These are phyloP conservation scores for Vitis cinerea DNA, from an alignment of 164 flowering plant genomes.

Conservation along the genomic window DNA sequence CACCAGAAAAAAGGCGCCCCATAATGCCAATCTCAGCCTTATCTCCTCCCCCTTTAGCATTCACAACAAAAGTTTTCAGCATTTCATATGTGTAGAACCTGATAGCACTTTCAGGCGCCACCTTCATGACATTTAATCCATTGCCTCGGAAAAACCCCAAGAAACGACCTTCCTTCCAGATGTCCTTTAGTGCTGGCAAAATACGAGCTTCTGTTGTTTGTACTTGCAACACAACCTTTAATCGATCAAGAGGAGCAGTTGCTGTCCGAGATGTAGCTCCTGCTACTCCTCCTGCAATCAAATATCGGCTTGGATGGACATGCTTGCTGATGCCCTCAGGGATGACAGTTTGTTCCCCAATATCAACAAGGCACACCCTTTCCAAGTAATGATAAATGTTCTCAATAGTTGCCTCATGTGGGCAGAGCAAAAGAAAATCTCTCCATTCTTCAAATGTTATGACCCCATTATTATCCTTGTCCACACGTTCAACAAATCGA, in stretches of 20 bases:
- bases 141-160: slow-evolving; percentile 22
- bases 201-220: slow-evolving; percentile 13
- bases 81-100: slow-evolving; percentile 18
- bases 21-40: slow-evolving; percentile 13
- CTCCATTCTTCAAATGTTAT: slow-evolving; percentile 27
- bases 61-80: slow-evolving; percentile 9
- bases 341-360: slow-evolving; percentile 21
- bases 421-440: slow-evolving; percentile 21
- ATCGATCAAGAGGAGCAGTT: slow-evolving; percentile 26
- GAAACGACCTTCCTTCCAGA: slow-evolving; percentile 21
- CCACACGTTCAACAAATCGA: slow-evolving; percentile 22
- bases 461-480: slow-evolving; percentile 23
- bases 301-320: slow-evolving; percentile 15
- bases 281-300: slow-evolving; percentile 21
- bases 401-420: slow-evolving; percentile 23
- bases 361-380: slow-evolving; percentile 23
- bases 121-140: slow-evolving; percentile 21
- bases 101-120: slow-evolving; percentile 23
- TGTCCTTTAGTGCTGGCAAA: slow-evolving; percentile 14
- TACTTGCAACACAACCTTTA: slow-evolving; percentile 20
- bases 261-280: slow-evolving; percentile 24
- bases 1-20: slow-evolving; percentile 18
- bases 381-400: slow-evolving; percentile 22
- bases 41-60: slow-evolving; percentile 11
- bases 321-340: slow-evolving; percentile 23